Base-by-base conservation (phyloP, 176 grass and related monocot genomes). In the Triticum urartu region DNA sequence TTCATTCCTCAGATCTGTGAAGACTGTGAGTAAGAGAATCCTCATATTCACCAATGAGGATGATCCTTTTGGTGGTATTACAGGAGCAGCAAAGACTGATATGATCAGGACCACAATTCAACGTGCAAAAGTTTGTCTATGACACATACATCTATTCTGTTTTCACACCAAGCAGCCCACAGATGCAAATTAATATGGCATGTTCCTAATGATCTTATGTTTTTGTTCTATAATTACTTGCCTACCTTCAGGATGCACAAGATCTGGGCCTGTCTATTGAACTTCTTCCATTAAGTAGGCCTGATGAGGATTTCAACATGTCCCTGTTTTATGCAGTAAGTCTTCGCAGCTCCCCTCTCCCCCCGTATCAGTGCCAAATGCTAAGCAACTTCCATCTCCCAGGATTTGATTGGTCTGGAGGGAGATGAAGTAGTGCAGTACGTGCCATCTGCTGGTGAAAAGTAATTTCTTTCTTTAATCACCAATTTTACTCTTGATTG, bases 21-120 rank as follows among this genome's bases (percentile, higher is more conserved):
- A 92, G 91, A 94, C 93, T 1, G 38, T 84, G 68, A 92, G 81
- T 68, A 98, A 98, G 86, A 70, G 95, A 47, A 94, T 98, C 77
- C 86, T 98, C 84, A 85, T 95, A 84, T 94, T 98, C 84, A 98
- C 96, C 36, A 98, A 98, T 28, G 93, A 98, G 81, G 96, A 95
- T 89, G 90, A 98, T 89, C 96, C 96, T 62, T 98, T 98, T 85
- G 90, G 93, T 79, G 75, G 68, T 83, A 81, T 98, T 72, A 88
- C 86, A 79, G 93, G 93, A 59, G 81, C 89, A 64, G 73, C 56
- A 42, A 98, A 98, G 90, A 85, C 89, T 88, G 96, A 98, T 76
- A 95, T 98, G 93, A 91, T 92, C 58, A 93, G 91, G 72, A 98
- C 89, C 48, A 98, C 96, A 69, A 22, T 94, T 32, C 96, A 98